Conservation (phyloP, 1,284 basidiomycete species). For the Sanghuangporus weigelae region DNA sequence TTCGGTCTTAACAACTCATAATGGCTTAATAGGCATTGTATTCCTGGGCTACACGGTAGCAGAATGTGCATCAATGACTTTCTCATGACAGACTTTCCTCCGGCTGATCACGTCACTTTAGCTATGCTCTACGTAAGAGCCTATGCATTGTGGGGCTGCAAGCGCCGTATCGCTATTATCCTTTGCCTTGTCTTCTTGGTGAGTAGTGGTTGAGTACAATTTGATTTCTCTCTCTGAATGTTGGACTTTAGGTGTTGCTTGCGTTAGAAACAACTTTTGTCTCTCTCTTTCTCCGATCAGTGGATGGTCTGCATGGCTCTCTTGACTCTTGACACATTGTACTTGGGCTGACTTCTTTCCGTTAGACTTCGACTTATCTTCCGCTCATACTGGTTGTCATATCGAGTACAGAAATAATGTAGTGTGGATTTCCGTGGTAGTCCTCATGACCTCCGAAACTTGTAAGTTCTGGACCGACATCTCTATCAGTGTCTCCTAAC, state of each 20-base stretch:
- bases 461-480: not conserved
- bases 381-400: not conserved
- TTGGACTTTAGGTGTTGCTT: not conserved
- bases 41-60: not conserved
- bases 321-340: not conserved
- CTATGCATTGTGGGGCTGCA: slow-evolving; percentile 6
- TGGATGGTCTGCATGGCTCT: not conserved
- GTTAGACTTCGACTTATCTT: not conserved
- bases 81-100: not conserved
- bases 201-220: not conserved
- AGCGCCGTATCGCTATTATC: not conserved
- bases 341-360: not conserved
- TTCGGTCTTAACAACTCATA: not conserved
- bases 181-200: not conserved
- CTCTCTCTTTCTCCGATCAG: not conserved
- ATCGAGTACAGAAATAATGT: not conserved
- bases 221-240: not conserved
- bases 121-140: slow-evolving; percentile 3
- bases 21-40: not conserved
- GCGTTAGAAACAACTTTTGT: not conserved
- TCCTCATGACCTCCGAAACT: slow-evolving; percentile 1
- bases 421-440: not conserved
- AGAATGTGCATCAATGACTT: not conserved
- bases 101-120: not conserved
- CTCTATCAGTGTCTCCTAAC: not conserved